A percentile compares a stretch with the other conserved stretches of the same genome.
phyloP scores from a whole-genome alignment of 208 protist genomes.

The Angomonas deanei region DNA sequence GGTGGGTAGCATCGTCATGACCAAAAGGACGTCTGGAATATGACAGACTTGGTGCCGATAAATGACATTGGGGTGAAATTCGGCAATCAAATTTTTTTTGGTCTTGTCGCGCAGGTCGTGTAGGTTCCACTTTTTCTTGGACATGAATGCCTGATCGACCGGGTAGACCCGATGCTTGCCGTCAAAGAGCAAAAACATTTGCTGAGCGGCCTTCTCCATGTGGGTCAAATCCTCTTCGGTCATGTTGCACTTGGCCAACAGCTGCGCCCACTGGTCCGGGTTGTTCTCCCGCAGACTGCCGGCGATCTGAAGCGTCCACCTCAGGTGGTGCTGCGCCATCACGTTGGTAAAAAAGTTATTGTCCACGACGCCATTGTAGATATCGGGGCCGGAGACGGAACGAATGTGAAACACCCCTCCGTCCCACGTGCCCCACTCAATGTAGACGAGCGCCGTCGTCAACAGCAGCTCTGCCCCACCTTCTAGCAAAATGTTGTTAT shows the following conservation, averaged over 20 bases:
- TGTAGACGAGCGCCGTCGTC: conserved; percentile 72
- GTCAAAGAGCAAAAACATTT: conserved; percentile 83
- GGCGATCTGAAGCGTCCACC: conserved; percentile 73
- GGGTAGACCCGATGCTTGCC: conserved; percentile 70
- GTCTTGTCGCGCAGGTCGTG: conserved; percentile 40
- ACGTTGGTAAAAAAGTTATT: conserved; percentile 92
- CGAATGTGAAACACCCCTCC: conserved; percentile 80
- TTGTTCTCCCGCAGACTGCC: conserved; percentile 42
- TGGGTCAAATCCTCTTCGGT: conserved; percentile 68
- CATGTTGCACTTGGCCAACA: conserved; percentile 61
- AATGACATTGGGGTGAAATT: conserved; percentile 79
- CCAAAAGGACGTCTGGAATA: conserved; percentile 80
- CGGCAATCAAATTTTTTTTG: conserved; percentile 37
- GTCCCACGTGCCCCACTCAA: conserved; percentile 85
- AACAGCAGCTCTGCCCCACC: conserved; percentile 83
- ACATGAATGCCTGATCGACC: conserved; percentile 83
- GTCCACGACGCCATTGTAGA: conserved; percentile 80
- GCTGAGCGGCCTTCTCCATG: conserved; percentile 61
- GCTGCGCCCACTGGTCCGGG: conserved; percentile 42
- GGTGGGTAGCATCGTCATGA: conserved; percentile 68
- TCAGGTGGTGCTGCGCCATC: conserved; percentile 82
- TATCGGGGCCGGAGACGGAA: conserved; percentile 79
- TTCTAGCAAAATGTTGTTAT: conserved; percentile 50
- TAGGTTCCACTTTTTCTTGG: conserved; percentile 79
- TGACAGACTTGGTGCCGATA: conserved; percentile 83